Conservation (phyloP, 345 rosid species). For the Rhodomyrtus tomentosa region DNA sequence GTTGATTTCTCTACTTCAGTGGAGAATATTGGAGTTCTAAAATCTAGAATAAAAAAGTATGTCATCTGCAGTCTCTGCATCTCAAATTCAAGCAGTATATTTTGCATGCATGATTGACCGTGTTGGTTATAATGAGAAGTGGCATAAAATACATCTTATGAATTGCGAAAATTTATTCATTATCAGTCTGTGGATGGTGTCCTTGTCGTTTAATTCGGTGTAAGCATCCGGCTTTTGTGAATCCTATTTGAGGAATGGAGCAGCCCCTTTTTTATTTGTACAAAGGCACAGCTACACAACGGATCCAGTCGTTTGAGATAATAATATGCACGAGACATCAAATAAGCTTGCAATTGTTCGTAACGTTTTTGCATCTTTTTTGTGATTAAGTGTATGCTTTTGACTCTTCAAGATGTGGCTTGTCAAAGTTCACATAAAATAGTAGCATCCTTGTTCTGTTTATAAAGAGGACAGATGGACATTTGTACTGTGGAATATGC, state of each 20-base stretch:
- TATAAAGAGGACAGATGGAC: background rate
- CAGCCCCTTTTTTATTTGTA: background rate
- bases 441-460: background rate
- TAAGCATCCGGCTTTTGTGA: background rate
- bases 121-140: background rate
- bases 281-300: background rate
- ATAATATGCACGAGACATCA: background rate
- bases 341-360: background rate
- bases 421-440: background rate
- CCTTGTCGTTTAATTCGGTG: background rate
- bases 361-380: background rate
- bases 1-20: slow-evolving; percentile 46
- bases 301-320: background rate
- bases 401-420: background rate
- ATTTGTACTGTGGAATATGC: background rate
- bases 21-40: slow-evolving; percentile 42
- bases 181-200: background rate
- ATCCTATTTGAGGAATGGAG: background rate
- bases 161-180: background rate
- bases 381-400: background rate
- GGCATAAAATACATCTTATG: background rate
- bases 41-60: slow-evolving; percentile 39
- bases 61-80: slow-evolving; percentile 3
- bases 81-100: background rate
- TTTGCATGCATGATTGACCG: background rate